Percentiles rank a stretch among this genome's conserved stretches.
Conservation (phyloP, 192 early-diverging fungal species). For the Podila epigama region DNA sequence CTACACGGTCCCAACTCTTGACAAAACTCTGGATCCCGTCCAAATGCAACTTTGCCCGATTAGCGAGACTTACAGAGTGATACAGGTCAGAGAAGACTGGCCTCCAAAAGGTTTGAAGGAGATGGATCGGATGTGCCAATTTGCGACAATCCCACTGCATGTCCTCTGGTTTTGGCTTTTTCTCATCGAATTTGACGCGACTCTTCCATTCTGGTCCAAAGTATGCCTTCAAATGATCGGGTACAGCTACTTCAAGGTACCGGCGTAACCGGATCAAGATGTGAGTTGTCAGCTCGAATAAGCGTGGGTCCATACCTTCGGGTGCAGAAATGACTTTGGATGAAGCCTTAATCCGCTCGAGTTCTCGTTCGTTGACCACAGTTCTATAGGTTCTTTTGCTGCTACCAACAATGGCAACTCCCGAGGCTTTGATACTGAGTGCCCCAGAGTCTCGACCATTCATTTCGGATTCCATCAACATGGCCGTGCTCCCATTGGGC, state of each 20-base stretch:
- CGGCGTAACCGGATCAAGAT: slow-evolving; percentile 27
- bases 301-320: slow-evolving; percentile 25
- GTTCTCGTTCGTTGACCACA: slow-evolving; percentile 25
- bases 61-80: not conserved
- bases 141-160: slow-evolving; percentile 17
- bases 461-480: not conserved
- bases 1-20: slow-evolving; percentile 37
- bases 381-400: slow-evolving; percentile 5
- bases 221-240: slow-evolving; percentile 16
- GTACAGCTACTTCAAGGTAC: slow-evolving; percentile 22
- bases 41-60: not conserved
- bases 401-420: not conserved
- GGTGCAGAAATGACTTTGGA: slow-evolving; percentile 5
- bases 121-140: slow-evolving; percentile 11
- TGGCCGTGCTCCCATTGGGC: not conserved
- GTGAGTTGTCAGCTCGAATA: slow-evolving; percentile 30
- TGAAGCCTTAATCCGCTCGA: slow-evolving; percentile 28
- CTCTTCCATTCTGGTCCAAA: slow-evolving; percentile 26
- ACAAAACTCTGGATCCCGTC: slow-evolving; percentile 18
- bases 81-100: slow-evolving; percentile 18
- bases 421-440: not conserved
- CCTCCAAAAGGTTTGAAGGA: slow-evolving; percentile 18
- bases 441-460: not conserved
- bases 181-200: slow-evolving; percentile 9
- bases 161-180: slow-evolving; percentile 13